Conservation (phyloP, 495 filamentous ascomycete genomes). For the Trichodelitschia bisporula region DNA sequence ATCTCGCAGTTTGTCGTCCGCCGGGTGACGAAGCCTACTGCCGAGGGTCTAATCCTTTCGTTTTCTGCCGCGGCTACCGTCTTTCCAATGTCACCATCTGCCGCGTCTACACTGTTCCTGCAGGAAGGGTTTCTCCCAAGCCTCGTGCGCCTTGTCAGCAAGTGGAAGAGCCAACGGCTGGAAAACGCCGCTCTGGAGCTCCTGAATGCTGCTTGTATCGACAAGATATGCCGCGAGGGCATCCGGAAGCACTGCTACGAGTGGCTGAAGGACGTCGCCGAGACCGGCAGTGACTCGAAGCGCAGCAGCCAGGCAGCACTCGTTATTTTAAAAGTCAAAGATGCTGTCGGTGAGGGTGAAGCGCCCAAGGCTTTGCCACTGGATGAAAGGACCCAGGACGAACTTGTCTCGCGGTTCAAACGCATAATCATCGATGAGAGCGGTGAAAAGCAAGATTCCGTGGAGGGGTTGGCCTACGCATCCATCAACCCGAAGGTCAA, state of each 20-base stretch:
- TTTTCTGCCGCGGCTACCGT: slow-evolving; percentile 73
- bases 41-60: slow-evolving; percentile 40
- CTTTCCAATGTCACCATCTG: slow-evolving; percentile 57
- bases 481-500: slow-evolving; percentile 65
- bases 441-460: slow-evolving; percentile 26
- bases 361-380: slow-evolving; percentile 6
- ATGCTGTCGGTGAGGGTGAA: slow-evolving; percentile 9
- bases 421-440: slow-evolving; percentile 39
- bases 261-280: slow-evolving; percentile 61
- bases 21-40: slow-evolving; percentile 24
- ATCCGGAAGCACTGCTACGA: slow-evolving; percentile 56
- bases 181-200: slow-evolving; percentile 67
- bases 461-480: slow-evolving; percentile 85
- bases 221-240: slow-evolving; percentile 48
- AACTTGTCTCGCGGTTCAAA: slow-evolving; percentile 57
- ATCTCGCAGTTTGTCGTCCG: slow-evolving; percentile 41
- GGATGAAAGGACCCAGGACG: slow-evolving; percentile 13
- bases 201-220: slow-evolving; percentile 73
- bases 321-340: slow-evolving; percentile 27
- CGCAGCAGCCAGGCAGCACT: slow-evolving; percentile 56
- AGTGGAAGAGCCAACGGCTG: slow-evolving; percentile 22
- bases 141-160: slow-evolving; percentile 43
- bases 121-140: slow-evolving; percentile 55
- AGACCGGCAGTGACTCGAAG: slow-evolving; percentile 32
- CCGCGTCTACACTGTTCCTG: slow-evolving; percentile 51